Conservation (phyloP, 495 filamentous ascomycete species). For the Aspergillus ostianus region DNA sequence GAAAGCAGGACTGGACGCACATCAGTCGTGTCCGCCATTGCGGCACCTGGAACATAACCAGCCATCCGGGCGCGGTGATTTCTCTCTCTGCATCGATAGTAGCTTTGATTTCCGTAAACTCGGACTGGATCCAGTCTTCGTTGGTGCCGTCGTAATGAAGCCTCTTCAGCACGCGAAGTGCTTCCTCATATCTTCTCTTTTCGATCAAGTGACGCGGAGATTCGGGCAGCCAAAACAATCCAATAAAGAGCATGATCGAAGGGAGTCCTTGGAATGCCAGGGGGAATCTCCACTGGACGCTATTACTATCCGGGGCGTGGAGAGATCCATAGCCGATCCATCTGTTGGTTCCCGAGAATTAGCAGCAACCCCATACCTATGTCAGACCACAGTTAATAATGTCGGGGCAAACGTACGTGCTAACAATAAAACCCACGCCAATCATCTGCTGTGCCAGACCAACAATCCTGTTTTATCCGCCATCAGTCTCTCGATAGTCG, state of each 20-base stretch:
- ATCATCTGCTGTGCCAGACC: conserved; percentile 61
- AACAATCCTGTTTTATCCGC: conserved; percentile 33
- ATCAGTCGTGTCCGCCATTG: conserved; percentile 50
- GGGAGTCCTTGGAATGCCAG: conserved; percentile 52
- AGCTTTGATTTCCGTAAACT: conserved; percentile 46
- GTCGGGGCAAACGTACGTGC: conserved; percentile 27
- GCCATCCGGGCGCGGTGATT: conserved; percentile 43
- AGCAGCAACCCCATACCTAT: neutral
- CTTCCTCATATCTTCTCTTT: conserved; percentile 42
- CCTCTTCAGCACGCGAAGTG: conserved; percentile 44
- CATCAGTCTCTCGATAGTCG: neutral
- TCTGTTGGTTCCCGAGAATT: conserved; percentile 23
- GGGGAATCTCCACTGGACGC: conserved; percentile 55
- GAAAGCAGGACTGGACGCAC: conserved; percentile 23
- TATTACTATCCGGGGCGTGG: conserved; percentile 33
- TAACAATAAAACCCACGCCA: conserved; percentile 53
- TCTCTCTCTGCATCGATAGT: conserved; percentile 48
- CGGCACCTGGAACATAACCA: conserved; percentile 50
- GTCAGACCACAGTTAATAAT: neutral
- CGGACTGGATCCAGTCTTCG: conserved; percentile 45
- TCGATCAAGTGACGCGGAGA: conserved; percentile 56
- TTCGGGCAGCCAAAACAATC: conserved; percentile 53
- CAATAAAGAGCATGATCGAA: conserved; percentile 39
- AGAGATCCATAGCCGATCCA: conserved; percentile 57
- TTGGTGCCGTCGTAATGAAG: conserved; percentile 50